These are phyloP conservation scores for Aureobasidium sp. DNA, from an alignment of 2,329 filamentous ascomycete species.

Conservation along the genomic window DNA sequence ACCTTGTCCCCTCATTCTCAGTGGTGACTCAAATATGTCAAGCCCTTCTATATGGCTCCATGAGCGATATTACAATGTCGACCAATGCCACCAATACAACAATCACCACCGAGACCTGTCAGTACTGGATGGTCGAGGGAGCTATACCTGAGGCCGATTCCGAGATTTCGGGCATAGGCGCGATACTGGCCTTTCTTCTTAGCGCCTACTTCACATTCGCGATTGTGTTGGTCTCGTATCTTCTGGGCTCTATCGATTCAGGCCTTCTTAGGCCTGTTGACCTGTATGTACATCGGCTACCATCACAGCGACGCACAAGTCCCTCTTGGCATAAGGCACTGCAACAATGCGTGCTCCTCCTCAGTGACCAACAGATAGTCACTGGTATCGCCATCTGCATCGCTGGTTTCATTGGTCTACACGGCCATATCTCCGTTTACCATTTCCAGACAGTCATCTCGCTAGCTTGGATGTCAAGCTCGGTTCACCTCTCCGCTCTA, in stretches of 20 bases:
- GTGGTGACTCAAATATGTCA: neutral
- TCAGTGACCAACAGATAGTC: slow-evolving; percentile 28
- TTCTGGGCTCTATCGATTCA: neutral
- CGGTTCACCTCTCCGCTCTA: slow-evolving; percentile 24
- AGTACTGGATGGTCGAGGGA: neutral
- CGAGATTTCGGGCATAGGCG: slow-evolving; percentile 22
- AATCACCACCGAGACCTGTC: neutral
- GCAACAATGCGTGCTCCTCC: slow-evolving; percentile 18
- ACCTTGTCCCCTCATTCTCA: neutral
- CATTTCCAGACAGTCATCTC: slow-evolving; percentile 25
- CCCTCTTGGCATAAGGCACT: slow-evolving; percentile 1
- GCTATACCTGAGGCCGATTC: slow-evolving; percentile 17
- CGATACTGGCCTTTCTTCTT: slow-evolving; percentile 21
- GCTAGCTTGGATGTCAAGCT: slow-evolving; percentile 27
- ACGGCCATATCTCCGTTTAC: slow-evolving; percentile 23
- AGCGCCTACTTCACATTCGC: slow-evolving; percentile 21
- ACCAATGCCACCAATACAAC: neutral
- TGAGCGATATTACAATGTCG: neutral
- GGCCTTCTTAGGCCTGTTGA: neutral
- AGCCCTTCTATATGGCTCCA: no score
- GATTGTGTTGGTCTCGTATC: slow-evolving; percentile 18
- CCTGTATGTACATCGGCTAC: neutral
- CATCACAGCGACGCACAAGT: slow-evolving; percentile 1
- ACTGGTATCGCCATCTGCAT: slow-evolving; percentile 25
- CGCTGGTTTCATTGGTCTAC: slow-evolving; percentile 20